Evolutionary conservation across 2,329 filamentous ascomycete genomes (phyloP), one percentile per base, ranked within the genome.

Genomic region (Hypoxylon sp.): DNA sequence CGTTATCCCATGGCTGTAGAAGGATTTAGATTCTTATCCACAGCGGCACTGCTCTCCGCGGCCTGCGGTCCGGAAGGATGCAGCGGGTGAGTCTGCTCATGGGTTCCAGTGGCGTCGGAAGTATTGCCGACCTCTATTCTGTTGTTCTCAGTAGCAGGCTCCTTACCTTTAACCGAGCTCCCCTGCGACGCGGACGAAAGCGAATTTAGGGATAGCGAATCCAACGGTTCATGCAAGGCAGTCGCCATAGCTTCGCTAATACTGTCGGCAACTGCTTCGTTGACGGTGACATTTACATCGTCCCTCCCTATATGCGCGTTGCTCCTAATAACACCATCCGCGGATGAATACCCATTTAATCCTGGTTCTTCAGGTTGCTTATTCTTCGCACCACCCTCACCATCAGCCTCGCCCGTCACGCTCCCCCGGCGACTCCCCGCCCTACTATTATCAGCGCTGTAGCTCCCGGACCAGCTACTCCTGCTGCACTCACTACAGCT

Each of bases 161-260:
- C 68, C 60, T 76, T 77, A 51, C 75, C 75, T 55, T 77, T 77
- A 2, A 66, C 63, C 36, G 49, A 53, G 17, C 56, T 38, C 34
- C 50, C 65, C 13, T 51, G 67, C 2, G 64, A 49, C 11, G 25
- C 56, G 17, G 66, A 45, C 4, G 58, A 49, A 14, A 17, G 34
- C 52, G 60, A 25, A 14, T 60, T 59, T 34, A 74, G 48, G 43
- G 65, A 59, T 13, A 66, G 21, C 2, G 62, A 61, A 4, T 60
- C 38, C 3, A 65, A 23, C 21, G 56, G 57, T 32, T 73, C 68
- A n/a, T 62, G 70, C 32, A 78, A 68, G 19, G 72, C 69, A 10
- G 74, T 76, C 17, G 72, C 69, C 74, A 79, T 74, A 30, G 77
- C 77, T 61, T 79, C 77, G 34, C 71, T 70, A 36, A 79, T 74